Evolutionary conservation across 2,329 filamentous ascomycete genomes (phyloP).

Genomic region (Samsoniella hepiali): DNA sequence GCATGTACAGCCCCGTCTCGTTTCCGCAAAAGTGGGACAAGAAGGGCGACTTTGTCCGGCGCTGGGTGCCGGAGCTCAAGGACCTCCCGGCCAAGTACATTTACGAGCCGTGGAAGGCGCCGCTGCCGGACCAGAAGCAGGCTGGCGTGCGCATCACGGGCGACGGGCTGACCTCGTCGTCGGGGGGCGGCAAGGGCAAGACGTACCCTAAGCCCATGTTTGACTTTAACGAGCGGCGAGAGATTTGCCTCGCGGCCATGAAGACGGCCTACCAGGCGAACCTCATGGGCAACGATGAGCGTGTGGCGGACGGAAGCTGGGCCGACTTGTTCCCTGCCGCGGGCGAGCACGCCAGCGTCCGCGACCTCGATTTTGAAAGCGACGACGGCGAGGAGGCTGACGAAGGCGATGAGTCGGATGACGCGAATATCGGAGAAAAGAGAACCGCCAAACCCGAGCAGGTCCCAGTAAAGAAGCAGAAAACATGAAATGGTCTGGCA

Average conservation of each 20-base stretch:
- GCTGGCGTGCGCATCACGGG: constrained; percentile 62
- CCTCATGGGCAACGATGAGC: constrained; percentile 60
- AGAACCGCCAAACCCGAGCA: constrained; percentile 22
- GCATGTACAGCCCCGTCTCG: constrained; percentile 66
- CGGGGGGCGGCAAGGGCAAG: constrained; percentile 34
- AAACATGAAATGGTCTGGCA: constrained; percentile 27
- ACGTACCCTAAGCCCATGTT: constrained; percentile 75
- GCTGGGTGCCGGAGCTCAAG: constrained; percentile 65
- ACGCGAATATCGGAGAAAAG: constrained; percentile 24
- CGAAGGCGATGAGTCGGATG: constrained; percentile 26
- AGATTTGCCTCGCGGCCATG: constrained; percentile 63
- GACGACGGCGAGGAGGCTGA: constrained; percentile 35
- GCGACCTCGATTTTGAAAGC: constrained; percentile 30
- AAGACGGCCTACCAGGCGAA: constrained; percentile 67
- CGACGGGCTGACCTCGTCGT: constrained; percentile 40
- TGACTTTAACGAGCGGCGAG: constrained; percentile 63
- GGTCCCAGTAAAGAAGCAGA: constrained; percentile 17
- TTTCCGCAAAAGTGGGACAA: constrained; percentile 77
- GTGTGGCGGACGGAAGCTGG: constrained; percentile 60
- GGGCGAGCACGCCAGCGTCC: constrained; percentile 39
- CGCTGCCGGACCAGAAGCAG: constrained; percentile 63
- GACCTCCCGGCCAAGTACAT: constrained; percentile 65
- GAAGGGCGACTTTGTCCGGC: constrained; percentile 60
- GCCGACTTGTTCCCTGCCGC: constrained; percentile 42
- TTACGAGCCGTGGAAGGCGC: constrained; percentile 77